Percentiles rank a stretch among this genome's conserved stretches.
phyloP scores from a whole-genome alignment of 768 basidiomycete genomes.

The Auriculariales sp. region DNA sequence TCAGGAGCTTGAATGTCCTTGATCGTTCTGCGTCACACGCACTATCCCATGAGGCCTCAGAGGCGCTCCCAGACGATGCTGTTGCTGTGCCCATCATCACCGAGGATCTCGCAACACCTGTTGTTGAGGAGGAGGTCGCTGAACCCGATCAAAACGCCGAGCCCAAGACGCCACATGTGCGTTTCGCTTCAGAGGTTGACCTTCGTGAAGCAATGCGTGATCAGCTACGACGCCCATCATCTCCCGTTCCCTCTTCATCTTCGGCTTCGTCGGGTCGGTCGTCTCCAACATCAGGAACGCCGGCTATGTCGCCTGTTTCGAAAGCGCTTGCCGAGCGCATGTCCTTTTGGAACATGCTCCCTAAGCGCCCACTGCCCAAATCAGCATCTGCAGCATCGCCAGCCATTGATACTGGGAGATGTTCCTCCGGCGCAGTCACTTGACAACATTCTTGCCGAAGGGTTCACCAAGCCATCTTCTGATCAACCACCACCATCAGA shows the following conservation, averaged over 20 bases:
- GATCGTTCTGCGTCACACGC: not conserved
- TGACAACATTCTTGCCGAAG: constrained; percentile 1
- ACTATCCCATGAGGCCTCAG: not conserved
- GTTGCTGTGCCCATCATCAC: not conserved
- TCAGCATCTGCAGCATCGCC: constrained; percentile 1
- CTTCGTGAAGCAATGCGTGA: not conserved
- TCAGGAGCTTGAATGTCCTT: constrained; percentile 13
- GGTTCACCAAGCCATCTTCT: not conserved
- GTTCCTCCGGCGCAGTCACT: not conserved
- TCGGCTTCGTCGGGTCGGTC: constrained; percentile 39
- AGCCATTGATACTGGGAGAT: not conserved
- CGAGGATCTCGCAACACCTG: not conserved
- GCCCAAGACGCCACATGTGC: not conserved
- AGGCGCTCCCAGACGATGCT: not conserved
- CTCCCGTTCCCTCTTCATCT: constrained; percentile 11
- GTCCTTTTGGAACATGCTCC: constrained; percentile 61
- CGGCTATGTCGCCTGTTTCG: constrained; percentile 44
- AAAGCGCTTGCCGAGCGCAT: constrained; percentile 49
- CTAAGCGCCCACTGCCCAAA: constrained; percentile 18
- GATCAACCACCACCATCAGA: constrained; percentile 31
- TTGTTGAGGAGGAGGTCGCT: not conserved
- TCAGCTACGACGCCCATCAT: constrained; percentile 10
- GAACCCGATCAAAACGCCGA: not conserved
- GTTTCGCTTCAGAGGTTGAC: constrained; percentile 2
- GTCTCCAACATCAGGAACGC: no score